A percentile compares a stretch with the other conserved stretches of the same genome.
phyloP scores from a whole-genome alignment of 306 rosid species.

The Castanea mollissima region DNA sequence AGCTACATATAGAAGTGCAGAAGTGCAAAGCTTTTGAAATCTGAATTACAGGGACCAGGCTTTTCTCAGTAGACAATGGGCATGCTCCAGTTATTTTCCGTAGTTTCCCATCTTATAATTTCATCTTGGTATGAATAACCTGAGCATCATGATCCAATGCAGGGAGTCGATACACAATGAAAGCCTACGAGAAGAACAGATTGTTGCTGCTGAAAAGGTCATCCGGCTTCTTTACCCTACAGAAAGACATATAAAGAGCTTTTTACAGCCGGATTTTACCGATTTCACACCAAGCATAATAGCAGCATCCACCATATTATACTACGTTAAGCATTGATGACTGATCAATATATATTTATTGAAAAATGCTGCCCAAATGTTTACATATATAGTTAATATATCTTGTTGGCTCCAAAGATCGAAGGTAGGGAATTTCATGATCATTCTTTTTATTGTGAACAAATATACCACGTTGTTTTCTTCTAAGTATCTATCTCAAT shows the following conservation, averaged over 20 bases:
- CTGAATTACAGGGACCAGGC: not conserved
- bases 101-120: not conserved
- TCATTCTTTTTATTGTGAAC: not conserved
- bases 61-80: not conserved
- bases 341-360: not conserved
- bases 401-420: not conserved
- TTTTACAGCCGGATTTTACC: constrained; percentile 24
- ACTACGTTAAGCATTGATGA: constrained; percentile 34
- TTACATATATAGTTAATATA: not conserved
- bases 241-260: constrained; percentile 21
- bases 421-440: not conserved
- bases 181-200: constrained; percentile 53
- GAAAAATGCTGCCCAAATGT: not conserved
- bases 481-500: not conserved
- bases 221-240: constrained; percentile 58
- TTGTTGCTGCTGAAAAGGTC: constrained; percentile 59
- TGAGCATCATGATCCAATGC: constrained; percentile 20
- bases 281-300: constrained; percentile 53
- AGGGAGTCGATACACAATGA: constrained; percentile 54
- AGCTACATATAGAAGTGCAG: not conserved
- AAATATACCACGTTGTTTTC: too few species aligned
- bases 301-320: constrained; percentile 70
- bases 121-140: not conserved
- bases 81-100: not conserved
- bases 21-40: constrained; percentile 9